Evolutionary conservation across 495 filamentous ascomycete genomes (phyloP).

Genomic region (Penicillium alfredii): DNA sequence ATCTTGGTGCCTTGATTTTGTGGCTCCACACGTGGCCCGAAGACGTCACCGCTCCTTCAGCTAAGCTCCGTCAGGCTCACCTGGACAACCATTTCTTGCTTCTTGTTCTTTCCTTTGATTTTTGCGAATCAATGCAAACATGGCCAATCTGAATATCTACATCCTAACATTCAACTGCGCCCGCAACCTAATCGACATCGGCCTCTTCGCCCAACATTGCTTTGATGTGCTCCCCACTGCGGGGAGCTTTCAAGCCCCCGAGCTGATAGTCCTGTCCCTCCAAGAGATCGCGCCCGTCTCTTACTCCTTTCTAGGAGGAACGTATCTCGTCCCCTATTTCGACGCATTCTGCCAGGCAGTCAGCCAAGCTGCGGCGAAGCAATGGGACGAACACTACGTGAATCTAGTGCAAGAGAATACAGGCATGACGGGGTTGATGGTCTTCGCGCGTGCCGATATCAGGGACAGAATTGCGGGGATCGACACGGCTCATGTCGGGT

Average conservation of each 20-base stretch:
- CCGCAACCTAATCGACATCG: conserved; percentile 54
- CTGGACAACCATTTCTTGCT: no score
- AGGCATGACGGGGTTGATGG: conserved; percentile 83
- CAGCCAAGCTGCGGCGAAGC: conserved; percentile 51
- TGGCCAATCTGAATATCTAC: conserved; percentile 55
- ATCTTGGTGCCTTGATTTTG: no score
- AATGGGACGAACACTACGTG: conserved; percentile 41
- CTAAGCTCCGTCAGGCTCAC: no score
- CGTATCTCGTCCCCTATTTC: conserved; percentile 71
- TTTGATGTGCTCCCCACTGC: conserved; percentile 59
- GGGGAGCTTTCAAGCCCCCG: conserved; percentile 42
- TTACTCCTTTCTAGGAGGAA: conserved; percentile 80
- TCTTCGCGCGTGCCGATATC: conserved; percentile 61
- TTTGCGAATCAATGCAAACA: no score
- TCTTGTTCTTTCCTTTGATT: no score
- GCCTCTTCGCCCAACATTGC: conserved; percentile 63
- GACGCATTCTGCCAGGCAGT: conserved; percentile 61
- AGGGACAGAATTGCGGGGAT: conserved; percentile 50
- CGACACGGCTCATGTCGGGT: conserved; percentile 68
- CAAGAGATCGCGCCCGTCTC: conserved; percentile 87
- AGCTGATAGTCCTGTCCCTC: conserved; percentile 69
- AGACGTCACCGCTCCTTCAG: no score
- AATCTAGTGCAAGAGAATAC: conserved; percentile 58
- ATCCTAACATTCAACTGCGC: conserved; percentile 90
- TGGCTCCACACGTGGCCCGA: no score